Conservation (phyloP, 352 stramenopile genomes). For the Phytophthora rubi region DNA sequence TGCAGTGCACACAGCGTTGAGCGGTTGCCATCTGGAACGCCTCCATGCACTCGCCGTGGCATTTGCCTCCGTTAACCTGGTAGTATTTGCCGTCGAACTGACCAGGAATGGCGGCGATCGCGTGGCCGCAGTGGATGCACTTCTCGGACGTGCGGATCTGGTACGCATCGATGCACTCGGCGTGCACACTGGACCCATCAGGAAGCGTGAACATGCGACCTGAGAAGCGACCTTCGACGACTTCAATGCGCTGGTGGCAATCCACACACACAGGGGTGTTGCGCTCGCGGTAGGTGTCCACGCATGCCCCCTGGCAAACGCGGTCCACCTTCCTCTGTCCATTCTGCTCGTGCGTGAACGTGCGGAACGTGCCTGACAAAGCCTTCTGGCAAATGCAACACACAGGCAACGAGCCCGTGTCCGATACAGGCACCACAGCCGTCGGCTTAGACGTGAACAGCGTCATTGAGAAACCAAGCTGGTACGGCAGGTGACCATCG, state of each 20-base stretch:
- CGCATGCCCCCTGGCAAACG: constrained; percentile 79
- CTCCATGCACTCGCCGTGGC: constrained; percentile 87
- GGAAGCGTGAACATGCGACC: constrained; percentile 82
- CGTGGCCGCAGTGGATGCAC: constrained; percentile 79
- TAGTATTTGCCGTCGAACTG: constrained; percentile 85
- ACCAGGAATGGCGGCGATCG: constrained; percentile 77
- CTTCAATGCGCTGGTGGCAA: constrained; percentile 79
- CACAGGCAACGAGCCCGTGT: constrained; percentile 65
- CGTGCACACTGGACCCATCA: constrained; percentile 78
- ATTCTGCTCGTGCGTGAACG: constrained; percentile 63
- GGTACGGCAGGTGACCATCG: constrained; percentile 58
- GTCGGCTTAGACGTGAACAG: constrained; percentile 71
- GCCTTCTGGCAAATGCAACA: constrained; percentile 73
- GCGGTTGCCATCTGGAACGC: constrained; percentile 74
- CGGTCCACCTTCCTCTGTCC: constrained; percentile 68
- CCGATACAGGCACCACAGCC: constrained; percentile 62
- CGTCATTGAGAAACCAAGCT: constrained; percentile 59
- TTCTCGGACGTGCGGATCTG: constrained; percentile 83
- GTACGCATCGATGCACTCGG: constrained; percentile 89
- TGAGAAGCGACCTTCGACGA: constrained; percentile 75
- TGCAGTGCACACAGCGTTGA: constrained; percentile 77
- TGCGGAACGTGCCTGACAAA: constrained; percentile 69
- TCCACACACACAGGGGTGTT: constrained; percentile 81
- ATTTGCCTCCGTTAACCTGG: constrained; percentile 76
- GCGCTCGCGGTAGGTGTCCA: constrained; percentile 73